Percentiles rank a stretch among this genome's conserved stretches.
These are phyloP conservation scores for Podospora pseudopauciseta DNA, from an alignment of 495 filamentous ascomycete genomes.

Conservation along the genomic window DNA sequence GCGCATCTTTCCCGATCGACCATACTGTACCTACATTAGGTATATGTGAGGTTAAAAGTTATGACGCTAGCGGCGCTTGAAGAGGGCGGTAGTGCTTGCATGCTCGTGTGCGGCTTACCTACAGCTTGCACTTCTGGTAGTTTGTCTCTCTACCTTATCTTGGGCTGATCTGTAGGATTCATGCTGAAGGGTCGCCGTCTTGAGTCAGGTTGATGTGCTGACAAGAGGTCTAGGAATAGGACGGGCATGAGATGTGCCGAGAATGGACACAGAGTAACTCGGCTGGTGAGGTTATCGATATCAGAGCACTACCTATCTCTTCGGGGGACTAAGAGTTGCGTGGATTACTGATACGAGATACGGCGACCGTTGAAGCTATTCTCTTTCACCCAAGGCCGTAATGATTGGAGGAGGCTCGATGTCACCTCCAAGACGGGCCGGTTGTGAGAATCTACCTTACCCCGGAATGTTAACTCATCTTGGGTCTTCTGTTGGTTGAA, in stretches of 20 bases:
- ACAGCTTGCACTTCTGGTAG: neutral
- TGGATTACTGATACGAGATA: neutral
- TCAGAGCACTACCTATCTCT: neutral
- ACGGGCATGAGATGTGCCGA: neutral
- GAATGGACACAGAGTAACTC: neutral
- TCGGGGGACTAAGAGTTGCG: neutral
- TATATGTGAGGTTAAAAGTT: neutral
- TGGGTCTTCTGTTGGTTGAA: neutral
- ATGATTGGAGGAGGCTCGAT: neutral
- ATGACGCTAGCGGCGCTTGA: neutral
- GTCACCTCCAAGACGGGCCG: neutral
- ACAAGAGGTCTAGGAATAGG: neutral
- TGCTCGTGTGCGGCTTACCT: neutral
- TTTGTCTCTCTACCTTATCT: no score
- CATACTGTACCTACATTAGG: neutral
- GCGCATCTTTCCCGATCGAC: neutral
- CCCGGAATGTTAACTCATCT: neutral
- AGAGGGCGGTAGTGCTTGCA: neutral
- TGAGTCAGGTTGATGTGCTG: neutral
- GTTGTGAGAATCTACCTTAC: neutral
- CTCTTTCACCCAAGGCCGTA: neutral
- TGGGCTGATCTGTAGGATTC: no score
- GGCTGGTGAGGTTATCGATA: neutral
- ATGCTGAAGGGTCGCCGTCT: neutral
- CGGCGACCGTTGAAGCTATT: neutral